phyloP scores from a whole-genome alignment of 2,329 filamentous ascomycete species.

The Fusarium tanahbumbuense region DNA sequence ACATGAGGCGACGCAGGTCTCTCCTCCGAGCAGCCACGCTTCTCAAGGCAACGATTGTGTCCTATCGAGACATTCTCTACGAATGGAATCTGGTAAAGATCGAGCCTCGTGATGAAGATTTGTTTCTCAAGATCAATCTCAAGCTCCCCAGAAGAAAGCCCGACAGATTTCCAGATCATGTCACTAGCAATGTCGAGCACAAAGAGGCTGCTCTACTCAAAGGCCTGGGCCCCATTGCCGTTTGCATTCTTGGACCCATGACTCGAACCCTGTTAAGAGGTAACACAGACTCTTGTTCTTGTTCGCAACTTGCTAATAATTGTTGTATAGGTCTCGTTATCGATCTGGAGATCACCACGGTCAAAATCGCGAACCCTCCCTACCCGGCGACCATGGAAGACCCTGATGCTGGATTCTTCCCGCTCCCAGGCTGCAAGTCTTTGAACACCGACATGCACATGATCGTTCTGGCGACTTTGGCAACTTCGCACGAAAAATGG shows the following conservation, averaged over 20 bases:
- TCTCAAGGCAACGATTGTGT: slow-evolving; percentile 21
- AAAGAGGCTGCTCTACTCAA: slow-evolving; percentile 19
- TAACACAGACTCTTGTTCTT: neutral
- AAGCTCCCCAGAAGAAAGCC: neutral
- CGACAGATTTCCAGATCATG: slow-evolving; percentile 9
- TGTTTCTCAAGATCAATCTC: slow-evolving; percentile 7
- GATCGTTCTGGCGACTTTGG: slow-evolving; percentile 3
- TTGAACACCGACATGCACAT: neutral
- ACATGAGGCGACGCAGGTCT: slow-evolving; percentile 11
- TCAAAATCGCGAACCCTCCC: too few relatives aligned
- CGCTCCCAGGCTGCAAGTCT: too few relatives aligned
- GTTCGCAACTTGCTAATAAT: neutral
- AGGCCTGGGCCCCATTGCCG: neutral
- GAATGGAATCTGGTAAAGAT: slow-evolving; percentile 9
- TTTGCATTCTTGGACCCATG: slow-evolving; percentile 20
- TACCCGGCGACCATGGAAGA: too few relatives aligned
- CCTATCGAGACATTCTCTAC: slow-evolving; percentile 17
- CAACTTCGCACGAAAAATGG: slow-evolving; percentile 16
- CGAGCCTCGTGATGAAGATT: neutral
- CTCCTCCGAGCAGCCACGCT: slow-evolving; percentile 10
- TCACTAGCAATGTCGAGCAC: slow-evolving; percentile 10
- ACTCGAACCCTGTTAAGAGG: slow-evolving; percentile 13
- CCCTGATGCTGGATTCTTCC: too few relatives aligned
- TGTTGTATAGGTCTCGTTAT: neutral
- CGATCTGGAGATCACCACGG: too few relatives aligned